These are phyloP conservation scores for Corchorus olitorius DNA, from an alignment of 345 rosid species.

Conservation along the genomic window DNA sequence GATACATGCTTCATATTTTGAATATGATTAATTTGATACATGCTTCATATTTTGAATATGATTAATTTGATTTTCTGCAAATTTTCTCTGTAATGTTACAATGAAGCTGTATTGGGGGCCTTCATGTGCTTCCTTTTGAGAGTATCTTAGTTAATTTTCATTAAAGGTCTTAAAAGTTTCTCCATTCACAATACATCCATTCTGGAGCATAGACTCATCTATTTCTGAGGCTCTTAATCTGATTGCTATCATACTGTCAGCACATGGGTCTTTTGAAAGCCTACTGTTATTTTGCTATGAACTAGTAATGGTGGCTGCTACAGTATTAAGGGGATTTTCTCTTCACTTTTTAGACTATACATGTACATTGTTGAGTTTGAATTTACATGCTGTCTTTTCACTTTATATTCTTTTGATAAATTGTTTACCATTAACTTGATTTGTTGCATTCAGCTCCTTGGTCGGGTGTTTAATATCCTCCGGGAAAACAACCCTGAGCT, in stretches of 20 bases:
- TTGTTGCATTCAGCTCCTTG: slow-evolving; percentile 74
- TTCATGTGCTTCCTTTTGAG: background rate
- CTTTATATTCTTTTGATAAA: background rate
- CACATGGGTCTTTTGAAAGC: too few species aligned
- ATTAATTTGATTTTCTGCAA: background rate
- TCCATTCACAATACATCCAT: background rate
- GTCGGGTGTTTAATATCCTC: slow-evolving; percentile 82
- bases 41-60: background rate
- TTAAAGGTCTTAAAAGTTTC: background rate
- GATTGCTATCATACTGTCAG: background rate
- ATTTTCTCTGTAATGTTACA: background rate
- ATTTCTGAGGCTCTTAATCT: background rate
- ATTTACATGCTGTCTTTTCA: background rate
- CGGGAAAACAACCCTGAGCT: slow-evolving; percentile 96
- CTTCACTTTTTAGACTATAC: background rate
- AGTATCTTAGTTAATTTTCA: background rate
- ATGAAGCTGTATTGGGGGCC: background rate
- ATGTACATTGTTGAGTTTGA: background rate
- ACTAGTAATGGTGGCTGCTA: background rate
- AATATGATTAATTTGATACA: background rate
- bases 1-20: background rate
- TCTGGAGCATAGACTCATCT: background rate
- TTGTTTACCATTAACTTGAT: background rate
- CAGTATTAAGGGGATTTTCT: background rate
- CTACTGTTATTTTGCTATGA: background rate